Percentiles rank a stretch among this genome's conserved stretches.
These are phyloP conservation scores for Penicillium sp. DNA, from an alignment of 2,329 filamentous ascomycete genomes.

Conservation along the genomic window DNA sequence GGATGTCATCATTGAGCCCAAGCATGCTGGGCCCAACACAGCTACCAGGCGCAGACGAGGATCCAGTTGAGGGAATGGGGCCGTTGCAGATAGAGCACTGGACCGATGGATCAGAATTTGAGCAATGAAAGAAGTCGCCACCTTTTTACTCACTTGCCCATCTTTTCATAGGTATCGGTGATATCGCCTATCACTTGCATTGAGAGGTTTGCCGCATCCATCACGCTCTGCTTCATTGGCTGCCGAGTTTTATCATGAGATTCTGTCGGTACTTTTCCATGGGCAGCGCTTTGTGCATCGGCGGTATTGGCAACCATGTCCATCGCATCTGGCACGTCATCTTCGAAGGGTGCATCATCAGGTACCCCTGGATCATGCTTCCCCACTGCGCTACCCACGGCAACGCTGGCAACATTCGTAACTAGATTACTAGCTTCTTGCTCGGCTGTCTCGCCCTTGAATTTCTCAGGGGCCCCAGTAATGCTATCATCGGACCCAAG, in stretches of 20 bases:
- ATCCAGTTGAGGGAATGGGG: slow-evolving; percentile 58
- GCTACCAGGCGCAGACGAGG: slow-evolving; percentile 57
- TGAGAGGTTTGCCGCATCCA: slow-evolving; percentile 69
- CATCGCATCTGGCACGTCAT: slow-evolving; percentile 61
- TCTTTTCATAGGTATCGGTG: slow-evolving; percentile 62
- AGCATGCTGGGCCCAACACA: slow-evolving; percentile 53
- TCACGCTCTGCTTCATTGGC: slow-evolving; percentile 73
- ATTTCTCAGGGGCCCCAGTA: slow-evolving; percentile 78
- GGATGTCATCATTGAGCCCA: slow-evolving; percentile 54
- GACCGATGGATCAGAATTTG: slow-evolving; percentile 4
- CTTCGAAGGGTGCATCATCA: slow-evolving; percentile 50
- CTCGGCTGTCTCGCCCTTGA: slow-evolving; percentile 80
- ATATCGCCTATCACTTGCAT: slow-evolving; percentile 66
- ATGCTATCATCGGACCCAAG: slow-evolving; percentile 73
- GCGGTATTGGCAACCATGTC: slow-evolving; percentile 54
- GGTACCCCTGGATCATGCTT: slow-evolving; percentile 70
- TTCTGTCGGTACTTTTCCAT: slow-evolving; percentile 51
- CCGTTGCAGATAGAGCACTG: slow-evolving; percentile 61
- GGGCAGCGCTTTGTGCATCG: slow-evolving; percentile 54
- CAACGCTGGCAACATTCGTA: slow-evolving; percentile 68
- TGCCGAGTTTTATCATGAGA: slow-evolving; percentile 74
- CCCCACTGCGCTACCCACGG: slow-evolving; percentile 71
- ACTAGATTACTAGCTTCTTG: slow-evolving; percentile 80
- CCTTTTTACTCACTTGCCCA: slow-evolving; percentile 53
- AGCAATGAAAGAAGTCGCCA: background rate